These are phyloP conservation scores for Colletotrichum sp. DNA, from an alignment of 2,329 filamentous ascomycete genomes.

Conservation along the genomic window DNA sequence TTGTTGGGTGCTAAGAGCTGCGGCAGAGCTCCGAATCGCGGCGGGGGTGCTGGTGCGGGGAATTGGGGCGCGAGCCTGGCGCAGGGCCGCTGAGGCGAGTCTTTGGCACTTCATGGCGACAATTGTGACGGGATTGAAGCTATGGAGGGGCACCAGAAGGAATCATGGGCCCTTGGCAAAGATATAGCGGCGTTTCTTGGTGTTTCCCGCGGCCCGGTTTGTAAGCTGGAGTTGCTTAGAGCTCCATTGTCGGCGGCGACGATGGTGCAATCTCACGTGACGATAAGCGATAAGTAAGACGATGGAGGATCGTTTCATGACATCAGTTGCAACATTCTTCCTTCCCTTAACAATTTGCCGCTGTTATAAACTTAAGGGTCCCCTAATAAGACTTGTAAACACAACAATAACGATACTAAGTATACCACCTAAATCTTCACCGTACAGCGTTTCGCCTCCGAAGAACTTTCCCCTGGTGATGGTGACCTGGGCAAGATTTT, in stretches of 20 bases:
- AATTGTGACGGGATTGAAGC: background rate
- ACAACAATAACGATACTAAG: no score
- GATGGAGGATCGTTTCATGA: no score
- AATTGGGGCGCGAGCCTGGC: slow-evolving; percentile 7
- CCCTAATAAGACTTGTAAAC: no score
- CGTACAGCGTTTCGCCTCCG: no score
- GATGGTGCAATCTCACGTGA: slow-evolving; percentile 23
- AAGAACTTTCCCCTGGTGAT: no score
- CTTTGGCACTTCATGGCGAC: slow-evolving; percentile 23
- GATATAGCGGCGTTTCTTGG: background rate
- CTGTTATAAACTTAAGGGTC: no score
- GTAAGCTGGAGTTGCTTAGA: slow-evolving; percentile 11
- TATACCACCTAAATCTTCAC: no score
- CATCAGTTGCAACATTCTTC: no score
- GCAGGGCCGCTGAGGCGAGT: slow-evolving; percentile 20
- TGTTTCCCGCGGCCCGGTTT: background rate
- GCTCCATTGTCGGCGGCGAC: background rate
- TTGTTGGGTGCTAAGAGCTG: slow-evolving; percentile 1
- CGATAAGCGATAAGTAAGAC: background rate
- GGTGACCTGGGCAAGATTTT: no score
- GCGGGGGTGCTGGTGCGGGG: slow-evolving; percentile 1
- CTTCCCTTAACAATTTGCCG: no score
- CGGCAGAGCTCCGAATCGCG: background rate
- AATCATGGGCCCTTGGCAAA: background rate
- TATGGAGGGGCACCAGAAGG: background rate